These are phyloP conservation scores for Sugiyamaella smithiae DNA, from an alignment of 805 yeast species.

Conservation along the genomic window DNA sequence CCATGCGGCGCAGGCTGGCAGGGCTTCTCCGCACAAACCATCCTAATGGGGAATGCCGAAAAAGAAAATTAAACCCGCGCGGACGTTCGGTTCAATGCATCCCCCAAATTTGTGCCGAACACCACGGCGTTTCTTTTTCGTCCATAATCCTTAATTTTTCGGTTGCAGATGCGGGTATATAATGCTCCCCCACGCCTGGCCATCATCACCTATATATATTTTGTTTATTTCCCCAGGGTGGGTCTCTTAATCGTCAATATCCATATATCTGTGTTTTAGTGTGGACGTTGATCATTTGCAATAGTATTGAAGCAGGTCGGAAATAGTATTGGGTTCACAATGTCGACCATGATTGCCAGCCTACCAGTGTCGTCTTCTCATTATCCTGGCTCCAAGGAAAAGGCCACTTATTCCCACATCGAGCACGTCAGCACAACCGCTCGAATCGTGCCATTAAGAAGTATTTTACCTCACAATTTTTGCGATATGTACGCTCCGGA, in stretches of 20 bases:
- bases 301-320: too few species aligned
- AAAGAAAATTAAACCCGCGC: neutral
- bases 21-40: slow-evolving; percentile 4
- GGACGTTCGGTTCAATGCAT: slow-evolving; percentile 6
- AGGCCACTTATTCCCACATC: slow-evolving; percentile 13
- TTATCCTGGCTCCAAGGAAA: slow-evolving; percentile 1
- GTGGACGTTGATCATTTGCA: too few species aligned
- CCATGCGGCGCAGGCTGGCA: neutral
- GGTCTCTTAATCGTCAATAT: neutral
- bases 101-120: slow-evolving; percentile 3
- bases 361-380: neutral
- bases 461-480: slow-evolving; percentile 39
- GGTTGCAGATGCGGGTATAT: slow-evolving; percentile 1
- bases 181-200: neutral
- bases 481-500: slow-evolving; percentile 59
- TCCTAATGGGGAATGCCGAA: neutral
- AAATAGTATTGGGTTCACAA: neutral
- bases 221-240: too few species aligned
- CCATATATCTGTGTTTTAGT: too few species aligned
- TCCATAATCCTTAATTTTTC: neutral
- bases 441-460: slow-evolving; percentile 36
- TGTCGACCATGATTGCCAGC: slow-evolving; percentile 5
- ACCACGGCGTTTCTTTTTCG: neutral
- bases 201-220: neutral
- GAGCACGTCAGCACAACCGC: slow-evolving; percentile 9